phyloP scores from a whole-genome alignment of 2,329 filamentous ascomycete species.

The Emericellopsis atlantica region DNA sequence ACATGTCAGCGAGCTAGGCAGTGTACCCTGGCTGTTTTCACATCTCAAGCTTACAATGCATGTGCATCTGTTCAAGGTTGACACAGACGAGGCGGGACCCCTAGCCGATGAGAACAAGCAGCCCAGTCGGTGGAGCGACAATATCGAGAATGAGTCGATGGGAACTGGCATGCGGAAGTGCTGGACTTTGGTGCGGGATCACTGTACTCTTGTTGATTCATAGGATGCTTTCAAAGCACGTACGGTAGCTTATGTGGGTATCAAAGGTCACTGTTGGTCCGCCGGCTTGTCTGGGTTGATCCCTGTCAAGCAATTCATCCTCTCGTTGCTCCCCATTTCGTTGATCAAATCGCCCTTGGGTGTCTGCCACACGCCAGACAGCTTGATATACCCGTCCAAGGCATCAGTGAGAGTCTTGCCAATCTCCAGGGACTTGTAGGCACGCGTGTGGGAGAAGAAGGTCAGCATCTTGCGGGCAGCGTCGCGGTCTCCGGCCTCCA shows the following conservation, averaged over 20 bases:
- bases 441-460: slow-evolving; percentile 10
- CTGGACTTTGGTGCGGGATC: slow-evolving; percentile 20
- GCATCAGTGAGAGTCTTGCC: slow-evolving; percentile 8
- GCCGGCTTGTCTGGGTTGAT: slow-evolving; percentile 12
- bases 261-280: slow-evolving; percentile 2
- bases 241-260: no score
- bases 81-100: slow-evolving; percentile 4
- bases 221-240: no score
- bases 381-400: slow-evolving; percentile 12
- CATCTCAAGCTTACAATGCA: slow-evolving; percentile 45
- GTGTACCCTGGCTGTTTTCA: slow-evolving; percentile 44
- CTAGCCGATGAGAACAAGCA: not conserved
- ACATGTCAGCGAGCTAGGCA: slow-evolving; percentile 30
- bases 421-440: slow-evolving; percentile 9
- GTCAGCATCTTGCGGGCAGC: slow-evolving; percentile 9
- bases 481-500: slow-evolving; percentile 7
- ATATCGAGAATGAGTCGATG: slow-evolving; percentile 38
- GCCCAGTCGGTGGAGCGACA: slow-evolving; percentile 24
- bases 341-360: slow-evolving; percentile 17
- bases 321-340: slow-evolving; percentile 16
- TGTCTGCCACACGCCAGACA: slow-evolving; percentile 9
- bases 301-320: slow-evolving; percentile 19
- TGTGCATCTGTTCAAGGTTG: slow-evolving; percentile 34
- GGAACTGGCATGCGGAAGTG: slow-evolving; percentile 47
- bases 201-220: no score